Evolutionary conservation across 495 filamentous ascomycete genomes (phyloP), one percentile per base, ranked within the genome.

Genomic region (Rusavskia elegans): DNA sequence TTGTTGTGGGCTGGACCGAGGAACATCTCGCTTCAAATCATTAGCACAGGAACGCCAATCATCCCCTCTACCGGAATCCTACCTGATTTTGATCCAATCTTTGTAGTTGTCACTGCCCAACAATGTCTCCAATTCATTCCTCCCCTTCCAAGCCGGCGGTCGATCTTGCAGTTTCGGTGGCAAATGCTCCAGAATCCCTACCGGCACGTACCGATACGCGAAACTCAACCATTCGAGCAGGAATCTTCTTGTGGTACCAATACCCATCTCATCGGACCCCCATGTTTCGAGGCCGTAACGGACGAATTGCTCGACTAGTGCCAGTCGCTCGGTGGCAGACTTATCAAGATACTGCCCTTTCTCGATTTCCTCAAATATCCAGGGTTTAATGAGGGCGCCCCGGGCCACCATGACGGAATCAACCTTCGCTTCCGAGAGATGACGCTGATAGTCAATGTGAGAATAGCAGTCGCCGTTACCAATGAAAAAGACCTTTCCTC

Each of bases 21-120:
- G 71, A 94, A 97, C 89, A 98, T 97, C 59, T 98, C 92, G 61
- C 88, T 94, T 50, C 23, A 25, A 44, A 41, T 25, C 49, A 40
- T 65, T 38, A 61, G 57, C 56, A 52, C 40, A n/a, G 8, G 32
- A 11, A 35, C 13, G 13, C 32, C 32, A 35, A 49, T 46, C 40
- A 46, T 19, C 39, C 1, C 21, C 16, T 17, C 25, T 11, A 11
- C 14, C 14, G 51, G 37, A 16, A 25, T 8, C 65, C 76, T 17
- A 93, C 88, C 85, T 92, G 61, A 98, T 93, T 74, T 95, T 97
- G 59, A 98, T 85, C 92, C 92, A 98, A 66, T 98, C 92, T 69
- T 80, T 84, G 66, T 93, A 95, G 65, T 97, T 83, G 37, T 77
- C 77, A 68, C 89, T 95, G 10, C 78, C 82, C 67, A 98, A 68